Base-by-base conservation (phyloP, 176 grass and related monocot genomes). In the Musa beccarii region DNA sequence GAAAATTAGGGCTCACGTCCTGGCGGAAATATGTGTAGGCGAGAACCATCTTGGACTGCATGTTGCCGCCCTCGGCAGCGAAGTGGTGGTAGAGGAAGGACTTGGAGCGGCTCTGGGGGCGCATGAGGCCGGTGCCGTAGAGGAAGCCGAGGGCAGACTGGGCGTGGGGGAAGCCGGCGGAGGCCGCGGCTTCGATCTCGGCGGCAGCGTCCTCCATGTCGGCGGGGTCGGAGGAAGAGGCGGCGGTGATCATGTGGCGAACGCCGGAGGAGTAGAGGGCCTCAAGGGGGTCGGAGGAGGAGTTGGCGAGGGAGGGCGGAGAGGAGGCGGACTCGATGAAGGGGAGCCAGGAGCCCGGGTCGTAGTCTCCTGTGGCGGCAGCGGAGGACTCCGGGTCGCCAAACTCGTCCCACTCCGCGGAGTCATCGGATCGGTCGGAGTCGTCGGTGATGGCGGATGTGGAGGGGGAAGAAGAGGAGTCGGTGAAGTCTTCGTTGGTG, bases 31-130 rank as follows among this genome's bases (percentile, higher is more conserved):
- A 94, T 73, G 86, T 81, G 75, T 99, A 99, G 24, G 88, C 95
- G 2, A 99, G 83, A 22, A 89, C 90, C 95, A 99, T 99, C 82
- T 94, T 99, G 43, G 95, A 99, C 79, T 94, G 95, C 53, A 91
- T 76, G 79, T 91, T 86, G 15, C 95, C 95, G 5, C 84, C 88
- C 52, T 94, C 88, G 23, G 90, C 90, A 0, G 95, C 95, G 54
- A 99, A 99, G 66, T 87, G 87, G 85, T 99, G 90, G 77, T 85
- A 86, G 83, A 99, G 84, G 78, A 94, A 99, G 10, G 89, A 83
- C 62, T 85, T 89, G 51, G 88, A 70, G 55, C 84, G 88, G 78
- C 85, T 89, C 1, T 80, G 82, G 19, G 85, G 83, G 28, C 90
- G 91, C 68, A 84, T 70, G 81, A 99, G 84, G 23, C 95, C 90